Evolutionary conservation across 805 yeast species (phyloP), one percentile per base, ranked within the genome.

Genomic region (Ogataea henricii): DNA sequence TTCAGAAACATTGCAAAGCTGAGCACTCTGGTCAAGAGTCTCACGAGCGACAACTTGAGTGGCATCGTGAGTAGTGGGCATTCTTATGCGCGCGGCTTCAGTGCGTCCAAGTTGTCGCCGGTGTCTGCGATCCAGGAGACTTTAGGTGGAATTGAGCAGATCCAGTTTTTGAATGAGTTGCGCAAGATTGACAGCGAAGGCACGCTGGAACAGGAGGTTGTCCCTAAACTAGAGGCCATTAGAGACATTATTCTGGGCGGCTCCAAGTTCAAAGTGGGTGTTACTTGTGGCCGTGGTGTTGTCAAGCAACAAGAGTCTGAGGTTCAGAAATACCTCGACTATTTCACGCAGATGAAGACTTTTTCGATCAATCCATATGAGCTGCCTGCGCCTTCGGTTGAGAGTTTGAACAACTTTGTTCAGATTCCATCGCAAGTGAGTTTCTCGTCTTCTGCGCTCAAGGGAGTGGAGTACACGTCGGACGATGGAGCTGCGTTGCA

Each of bases 21-120:
- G 49, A 73, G 80, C 48, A 81, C 87, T 1, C 72, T 94, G 59
- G 80, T 94, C 35, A 86, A 86, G 59, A 78, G 85, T 34, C 65
- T 85, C 58, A 85, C 87, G 0, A 83, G 90, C 27, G 91, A 89
- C 57, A 87, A 88, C 59, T 71, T 89, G 48, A 83, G 91, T 58
- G 73, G 78, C 6, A 81, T 94, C 43, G 91, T 96, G 8, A 94
- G 91, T 48, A 73, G 86, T 47, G 99, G 99, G 0, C 97, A 94
- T 62, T 71, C 84, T 1, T 91, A 78, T 67, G 96, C 98, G 2
- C 77, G 82, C 55, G 73, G 82, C 4, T 78, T 72, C 57, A 83
- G 96, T 2, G 72, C 80, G 20, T 77, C 96, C 0, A 75, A 78
- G 23, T 66, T 89, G 3, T 81, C 89, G 1, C 69, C 78, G 1